Conservation (phyloP, 2,329 filamentous ascomycete genomes). For the Aspergillus eucalypticola region DNA sequence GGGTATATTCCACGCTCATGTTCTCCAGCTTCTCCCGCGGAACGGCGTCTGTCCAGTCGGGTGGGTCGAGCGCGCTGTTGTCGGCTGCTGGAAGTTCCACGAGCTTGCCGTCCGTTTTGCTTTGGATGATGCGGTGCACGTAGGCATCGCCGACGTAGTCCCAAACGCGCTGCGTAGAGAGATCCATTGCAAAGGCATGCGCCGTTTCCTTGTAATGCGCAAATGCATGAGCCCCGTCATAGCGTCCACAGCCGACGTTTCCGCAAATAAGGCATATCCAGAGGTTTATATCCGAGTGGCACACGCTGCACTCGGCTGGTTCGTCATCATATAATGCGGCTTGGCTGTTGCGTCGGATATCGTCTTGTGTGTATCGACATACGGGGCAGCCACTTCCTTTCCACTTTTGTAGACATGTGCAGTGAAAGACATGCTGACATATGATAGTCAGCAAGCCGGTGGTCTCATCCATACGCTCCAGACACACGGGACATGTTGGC, state of each 20-base stretch:
- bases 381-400: constrained; percentile 91
- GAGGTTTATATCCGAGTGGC: constrained; percentile 76
- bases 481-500: constrained; percentile 91
- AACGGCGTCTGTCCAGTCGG: constrained; percentile 48
- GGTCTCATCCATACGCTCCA: constrained; percentile 98
- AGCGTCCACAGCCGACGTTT: constrained; percentile 87
- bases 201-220: constrained; percentile 87
- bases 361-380: constrained; percentile 80
- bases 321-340: constrained; percentile 58
- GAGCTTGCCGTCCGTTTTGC: constrained; percentile 88
- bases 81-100: constrained; percentile 76
- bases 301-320: constrained; percentile 68
- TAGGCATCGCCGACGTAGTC: constrained; percentile 95
- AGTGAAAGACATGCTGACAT: constrained; percentile 97
- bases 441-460: constrained; percentile 92
- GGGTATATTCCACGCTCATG: constrained; percentile 91
- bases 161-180: constrained; percentile 94
- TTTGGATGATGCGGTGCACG: constrained; percentile 91
- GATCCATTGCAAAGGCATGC: constrained; percentile 90
- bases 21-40: constrained; percentile 66
- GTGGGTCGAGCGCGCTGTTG: constrained; percentile 44
- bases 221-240: constrained; percentile 91
- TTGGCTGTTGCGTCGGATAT: constrained; percentile 49
- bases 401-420: constrained; percentile 94
- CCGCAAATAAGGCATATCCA: constrained; percentile 97